Conservation (phyloP, 1,284 basidiomycete genomes). For the Phellinidium pouzarii region DNA sequence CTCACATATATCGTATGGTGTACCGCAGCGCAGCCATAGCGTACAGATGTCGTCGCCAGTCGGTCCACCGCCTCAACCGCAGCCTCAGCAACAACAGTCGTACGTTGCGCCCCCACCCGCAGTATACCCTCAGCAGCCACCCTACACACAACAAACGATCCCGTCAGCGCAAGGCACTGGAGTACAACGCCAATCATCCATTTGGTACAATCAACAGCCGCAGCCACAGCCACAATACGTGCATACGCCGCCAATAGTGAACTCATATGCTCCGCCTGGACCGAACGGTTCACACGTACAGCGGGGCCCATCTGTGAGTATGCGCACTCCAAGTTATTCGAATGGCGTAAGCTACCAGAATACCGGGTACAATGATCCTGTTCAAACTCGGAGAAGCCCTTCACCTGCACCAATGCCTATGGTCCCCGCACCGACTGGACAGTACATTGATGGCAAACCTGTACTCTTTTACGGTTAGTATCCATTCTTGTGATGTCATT, state of each 20-base stretch:
- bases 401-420: constrained; percentile 17
- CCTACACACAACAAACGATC: constrained; percentile 14
- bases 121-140: constrained; percentile 5
- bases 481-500: constrained; percentile 3
- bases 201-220: constrained; percentile 24
- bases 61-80: constrained; percentile 10
- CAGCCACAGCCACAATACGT: constrained; percentile 25
- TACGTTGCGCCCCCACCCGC: constrained; percentile 11
- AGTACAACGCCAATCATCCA: constrained; percentile 8
- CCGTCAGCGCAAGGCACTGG: constrained; percentile 7
- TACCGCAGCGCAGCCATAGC: constrained; percentile 14
- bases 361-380: constrained; percentile 16
- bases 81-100: constrained; percentile 4
- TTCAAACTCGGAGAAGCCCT: constrained; percentile 3
- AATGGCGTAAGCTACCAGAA: constrained; percentile 14
- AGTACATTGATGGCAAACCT: constrained; percentile 68
- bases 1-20: neutral
- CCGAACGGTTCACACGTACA: constrained; percentile 19
- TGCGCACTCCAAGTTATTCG: constrained; percentile 12
- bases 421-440: constrained; percentile 47
- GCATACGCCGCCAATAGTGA: constrained; percentile 26
- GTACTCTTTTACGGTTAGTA: constrained; percentile 77
- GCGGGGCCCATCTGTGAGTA: constrained; percentile 10
- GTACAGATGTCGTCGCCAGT: constrained; percentile 14
- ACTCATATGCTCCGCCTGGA: constrained; percentile 25